Evolutionary conservation across 768 basidiomycete species (phyloP), one percentile per base, ranked within the genome.

Genomic region (Hygrophoropsis aurantiaca): DNA sequence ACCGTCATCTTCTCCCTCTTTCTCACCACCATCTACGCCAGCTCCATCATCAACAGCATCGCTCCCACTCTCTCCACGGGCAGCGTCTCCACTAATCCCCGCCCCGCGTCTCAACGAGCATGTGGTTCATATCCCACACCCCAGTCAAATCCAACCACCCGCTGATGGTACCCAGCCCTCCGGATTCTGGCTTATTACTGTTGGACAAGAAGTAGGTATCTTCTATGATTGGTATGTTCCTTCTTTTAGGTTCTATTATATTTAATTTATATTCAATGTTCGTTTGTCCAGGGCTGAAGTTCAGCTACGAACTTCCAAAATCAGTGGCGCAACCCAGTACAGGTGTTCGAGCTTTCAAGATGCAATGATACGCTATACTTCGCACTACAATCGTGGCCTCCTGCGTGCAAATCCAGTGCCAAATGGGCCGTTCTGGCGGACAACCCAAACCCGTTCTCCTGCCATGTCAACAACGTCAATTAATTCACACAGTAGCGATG

Each of bases 161-260:
- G 27, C 27, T 6, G 27, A 30, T 30, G 27, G 27, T 7, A 13
- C 13, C 27, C 27, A 13, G 27, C 27, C 27, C 6, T 7, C 27
- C 27, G 42, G 42, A 4, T 43, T 43, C 27, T 43, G 42, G 42
- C 25, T 19, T 0, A 43, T 43, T 4, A 43, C 11, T 9, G 30
- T 43, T 2, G 30, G 42, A 13, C 42, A 43, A 30, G 42, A 42
- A 42, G 41, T 43, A 9, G 42, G 42, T 10, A 32, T 33, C 5
- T 33, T 43, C 9, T 43, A 33, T 10, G 5, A 3, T n/a, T 43
- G 42, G 42, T 43, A 43, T 7, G 16, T 32, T 5, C 27, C 7
- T 30, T 13, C 27, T 13, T 42, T 4, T 11, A n/a, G n/a, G n/a
- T n/a, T n/a, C n/a, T n/a, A n/a, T n/a, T n/a, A 27, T 1, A 15